Conservation (phyloP, 2,329 filamentous ascomycete genomes). For the Microcyclosporella mali region DNA sequence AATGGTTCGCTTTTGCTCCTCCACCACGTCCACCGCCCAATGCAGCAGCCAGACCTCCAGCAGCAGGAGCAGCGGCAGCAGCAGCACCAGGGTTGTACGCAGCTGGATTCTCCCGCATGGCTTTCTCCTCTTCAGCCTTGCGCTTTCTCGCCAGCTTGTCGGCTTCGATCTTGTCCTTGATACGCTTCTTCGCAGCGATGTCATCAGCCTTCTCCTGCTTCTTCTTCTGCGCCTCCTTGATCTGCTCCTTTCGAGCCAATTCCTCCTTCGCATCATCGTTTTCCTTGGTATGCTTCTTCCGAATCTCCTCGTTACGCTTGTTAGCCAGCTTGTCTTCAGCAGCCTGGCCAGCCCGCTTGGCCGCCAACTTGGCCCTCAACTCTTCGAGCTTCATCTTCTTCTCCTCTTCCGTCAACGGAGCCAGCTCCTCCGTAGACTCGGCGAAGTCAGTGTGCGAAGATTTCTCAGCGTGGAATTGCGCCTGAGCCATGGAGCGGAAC, state of each 20-base stretch:
- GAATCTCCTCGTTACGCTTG: conserved; percentile 78
- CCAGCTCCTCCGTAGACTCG: conserved; percentile 88
- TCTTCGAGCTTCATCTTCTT: conserved; percentile 75
- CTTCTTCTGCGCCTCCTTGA: conserved; percentile 85
- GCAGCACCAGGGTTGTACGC: conserved; percentile 46
- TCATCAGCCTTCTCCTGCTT: conserved; percentile 83
- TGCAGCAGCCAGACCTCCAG: conserved; percentile 15
- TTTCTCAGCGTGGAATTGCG: conserved; percentile 85
- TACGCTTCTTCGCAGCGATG: conserved; percentile 75
- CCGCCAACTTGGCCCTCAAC: conserved; percentile 63
- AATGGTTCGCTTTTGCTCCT: conserved; percentile 61
- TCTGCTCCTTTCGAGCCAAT: conserved; percentile 75
- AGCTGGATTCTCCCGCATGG: conserved; percentile 69
- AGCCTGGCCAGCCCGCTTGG: conserved; percentile 64
- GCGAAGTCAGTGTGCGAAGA: conserved; percentile 86
- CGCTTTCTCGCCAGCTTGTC: conserved; percentile 84
- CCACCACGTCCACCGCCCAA: conserved; percentile 25
- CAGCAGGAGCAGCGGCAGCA: conserved; percentile 38
- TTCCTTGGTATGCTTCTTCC: conserved; percentile 84
- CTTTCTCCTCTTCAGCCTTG: conserved; percentile 81
- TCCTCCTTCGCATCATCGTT: conserved; percentile 86
- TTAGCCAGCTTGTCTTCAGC: conserved; percentile 71
- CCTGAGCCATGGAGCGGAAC: conserved; percentile 73
- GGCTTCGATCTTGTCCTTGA: conserved; percentile 88
- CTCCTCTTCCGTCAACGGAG: conserved; percentile 84